phyloP scores from a whole-genome alignment of 768 basidiomycete species.

The Russula vinacea region DNA sequence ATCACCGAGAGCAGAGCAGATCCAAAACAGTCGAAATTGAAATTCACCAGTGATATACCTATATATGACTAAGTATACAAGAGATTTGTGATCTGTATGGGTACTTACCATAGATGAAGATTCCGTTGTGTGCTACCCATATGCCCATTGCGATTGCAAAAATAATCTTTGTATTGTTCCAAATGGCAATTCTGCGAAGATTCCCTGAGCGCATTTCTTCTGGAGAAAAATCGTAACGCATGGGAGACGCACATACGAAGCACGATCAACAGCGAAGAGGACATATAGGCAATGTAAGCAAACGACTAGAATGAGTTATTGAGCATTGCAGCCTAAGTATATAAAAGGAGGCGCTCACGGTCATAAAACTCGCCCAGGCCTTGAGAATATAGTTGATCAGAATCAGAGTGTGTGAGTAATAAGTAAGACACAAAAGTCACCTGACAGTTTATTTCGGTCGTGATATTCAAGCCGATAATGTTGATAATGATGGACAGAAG shows the following conservation, averaged over 20 bases:
- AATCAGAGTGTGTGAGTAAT: no score
- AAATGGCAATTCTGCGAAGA: slow-evolving; percentile 2
- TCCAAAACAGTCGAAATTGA: no score
- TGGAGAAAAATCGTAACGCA: background rate
- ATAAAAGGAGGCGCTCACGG: background rate
- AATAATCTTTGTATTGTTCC: slow-evolving; percentile 1
- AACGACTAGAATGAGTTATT: background rate
- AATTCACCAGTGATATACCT: background rate
- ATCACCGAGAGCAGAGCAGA: no score
- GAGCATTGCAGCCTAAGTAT: background rate
- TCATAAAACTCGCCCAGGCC: background rate
- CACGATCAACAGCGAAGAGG: slow-evolving; percentile 4
- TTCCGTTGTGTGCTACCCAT: background rate
- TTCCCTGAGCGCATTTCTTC: background rate
- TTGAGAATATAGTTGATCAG: background rate
- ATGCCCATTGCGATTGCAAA: background rate
- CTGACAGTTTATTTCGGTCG: slow-evolving; percentile 4
- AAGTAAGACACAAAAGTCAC: background rate
- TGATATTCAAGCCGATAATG: background rate
- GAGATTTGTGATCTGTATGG: no score
- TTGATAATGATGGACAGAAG: background rate
- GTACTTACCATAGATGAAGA: background rate
- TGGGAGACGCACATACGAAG: slow-evolving; percentile 2
- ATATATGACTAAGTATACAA: background rate
- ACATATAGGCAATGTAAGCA: background rate